These are phyloP conservation scores for Boletus rubroflammeus DNA, from an alignment of 768 basidiomycete genomes.

Conservation along the genomic window DNA sequence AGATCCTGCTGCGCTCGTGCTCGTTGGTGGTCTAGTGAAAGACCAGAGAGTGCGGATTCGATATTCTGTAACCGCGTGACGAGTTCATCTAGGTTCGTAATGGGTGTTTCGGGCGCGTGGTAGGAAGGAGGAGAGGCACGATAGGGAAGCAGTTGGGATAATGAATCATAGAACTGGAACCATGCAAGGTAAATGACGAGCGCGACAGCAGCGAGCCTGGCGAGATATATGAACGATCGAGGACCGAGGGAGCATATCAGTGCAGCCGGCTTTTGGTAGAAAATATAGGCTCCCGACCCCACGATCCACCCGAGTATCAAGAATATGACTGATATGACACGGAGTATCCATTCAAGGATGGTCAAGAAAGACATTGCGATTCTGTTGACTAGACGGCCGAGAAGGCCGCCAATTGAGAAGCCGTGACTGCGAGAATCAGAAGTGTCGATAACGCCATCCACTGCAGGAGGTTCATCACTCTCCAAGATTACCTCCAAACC, in stretches of 20 bases:
- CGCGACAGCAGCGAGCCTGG: conserved; percentile 43
- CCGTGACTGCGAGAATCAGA: conserved; percentile 18
- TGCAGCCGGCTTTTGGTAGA: conserved; percentile 46
- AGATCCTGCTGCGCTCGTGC: conserved; percentile 50
- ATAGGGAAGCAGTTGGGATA: conserved; percentile 33
- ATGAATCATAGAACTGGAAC: conserved; percentile 40
- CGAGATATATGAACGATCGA: conserved; percentile 32
- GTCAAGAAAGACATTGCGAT: conserved; percentile 28
- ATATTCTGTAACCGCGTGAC: conserved; percentile 57
- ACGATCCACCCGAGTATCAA: conserved; percentile 46
- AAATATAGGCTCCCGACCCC: conserved; percentile 46
- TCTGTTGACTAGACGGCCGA: conserved; percentile 43
- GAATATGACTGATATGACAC: conserved; percentile 33
- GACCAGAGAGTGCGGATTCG: conserved; percentile 57
- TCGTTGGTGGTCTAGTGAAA: conserved; percentile 55
- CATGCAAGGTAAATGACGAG: conserved; percentile 43
- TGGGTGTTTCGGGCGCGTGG: conserved; percentile 53
- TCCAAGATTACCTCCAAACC: conserved; percentile 64
- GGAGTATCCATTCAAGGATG: conserved; percentile 25
- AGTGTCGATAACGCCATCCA: conserved; percentile 26
- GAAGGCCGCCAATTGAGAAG: conserved; percentile 46
- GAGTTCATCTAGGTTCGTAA: conserved; percentile 64
- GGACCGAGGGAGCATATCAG: conserved; percentile 35
- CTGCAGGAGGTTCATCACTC: conserved; percentile 47
- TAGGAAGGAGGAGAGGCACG: conserved; percentile 38